Percentiles rank a stretch among this genome's conserved stretches.
Evolutionary conservation across 345 rosid genomes (phyloP).

Genomic region (Raphanus sativus): DNA sequence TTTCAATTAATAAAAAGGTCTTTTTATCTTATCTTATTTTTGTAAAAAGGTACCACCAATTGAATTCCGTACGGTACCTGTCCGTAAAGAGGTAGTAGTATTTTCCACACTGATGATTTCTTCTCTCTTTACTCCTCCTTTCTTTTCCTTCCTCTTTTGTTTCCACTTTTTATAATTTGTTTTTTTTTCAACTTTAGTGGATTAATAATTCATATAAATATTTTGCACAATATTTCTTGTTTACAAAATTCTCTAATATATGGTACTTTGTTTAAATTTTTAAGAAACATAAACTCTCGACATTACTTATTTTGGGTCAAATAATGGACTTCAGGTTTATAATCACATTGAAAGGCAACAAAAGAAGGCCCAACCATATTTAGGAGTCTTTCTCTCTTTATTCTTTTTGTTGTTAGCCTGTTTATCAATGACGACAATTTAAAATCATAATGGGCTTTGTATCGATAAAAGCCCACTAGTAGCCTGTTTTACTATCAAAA

Average conservation of each 20-base stretch:
- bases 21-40: neutral
- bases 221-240: neutral
- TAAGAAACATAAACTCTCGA: neutral
- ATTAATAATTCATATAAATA: neutral
- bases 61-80: slow-evolving; percentile 34
- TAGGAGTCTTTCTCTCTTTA: too few species aligned
- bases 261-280: neutral
- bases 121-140: neutral
- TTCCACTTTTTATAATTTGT: neutral
- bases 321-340: neutral
- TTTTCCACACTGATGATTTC: slow-evolving; percentile 1
- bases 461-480: too few species aligned
- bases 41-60: slow-evolving; percentile 7
- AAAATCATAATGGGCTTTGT: too few species aligned
- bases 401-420: too few species aligned
- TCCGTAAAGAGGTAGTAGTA: slow-evolving; percentile 23
- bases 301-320: neutral
- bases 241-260: neutral
- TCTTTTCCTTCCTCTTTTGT: neutral
- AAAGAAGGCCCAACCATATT: neutral
- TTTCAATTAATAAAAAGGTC: neutral
- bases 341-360: neutral
- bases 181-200: neutral
- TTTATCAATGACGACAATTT: too few species aligned
- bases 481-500: too few species aligned